A percentile compares a stretch with the other conserved stretches of the same genome.
These are phyloP conservation scores for Alternaria rosae DNA, from an alignment of 2,329 filamentous ascomycete genomes.

Conservation along the genomic window DNA sequence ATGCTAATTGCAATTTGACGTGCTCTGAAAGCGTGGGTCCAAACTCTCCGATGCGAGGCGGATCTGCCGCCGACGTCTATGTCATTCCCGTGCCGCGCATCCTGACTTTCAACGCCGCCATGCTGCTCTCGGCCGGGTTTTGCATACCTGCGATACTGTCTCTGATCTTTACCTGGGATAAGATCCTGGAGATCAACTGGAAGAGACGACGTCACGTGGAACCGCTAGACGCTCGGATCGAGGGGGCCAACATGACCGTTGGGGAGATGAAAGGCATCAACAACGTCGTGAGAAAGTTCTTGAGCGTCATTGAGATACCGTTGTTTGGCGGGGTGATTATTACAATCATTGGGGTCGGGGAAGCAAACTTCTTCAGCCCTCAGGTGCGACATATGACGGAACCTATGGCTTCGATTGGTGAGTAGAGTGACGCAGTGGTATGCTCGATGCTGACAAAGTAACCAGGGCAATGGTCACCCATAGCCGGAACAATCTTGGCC, in stretches of 20 bases:
- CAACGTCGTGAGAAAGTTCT: constrained; percentile 43
- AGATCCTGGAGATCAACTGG: constrained; percentile 70
- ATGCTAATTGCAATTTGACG: constrained; percentile 55
- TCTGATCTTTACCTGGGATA: constrained; percentile 68
- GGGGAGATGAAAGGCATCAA: constrained; percentile 57
- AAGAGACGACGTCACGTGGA: constrained; percentile 53
- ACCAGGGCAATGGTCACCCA: constrained; percentile 63
- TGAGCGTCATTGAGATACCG: constrained; percentile 62
- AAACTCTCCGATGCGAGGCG: constrained; percentile 62
- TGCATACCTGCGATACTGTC: constrained; percentile 71
- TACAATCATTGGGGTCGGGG: constrained; percentile 67
- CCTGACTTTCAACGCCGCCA: constrained; percentile 66
- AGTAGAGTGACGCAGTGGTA: neutral
- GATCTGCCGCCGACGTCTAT: constrained; percentile 67
- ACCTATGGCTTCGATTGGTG: constrained; percentile 65
- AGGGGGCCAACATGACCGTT: constrained; percentile 64
- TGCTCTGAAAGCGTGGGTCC: constrained; percentile 60
- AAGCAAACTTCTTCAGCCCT: constrained; percentile 68
- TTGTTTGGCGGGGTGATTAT: constrained; percentile 66
- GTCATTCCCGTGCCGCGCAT: constrained; percentile 65
- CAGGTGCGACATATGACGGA: constrained; percentile 68
- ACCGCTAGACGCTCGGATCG: constrained; percentile 53
- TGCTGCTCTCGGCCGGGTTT: constrained; percentile 68
- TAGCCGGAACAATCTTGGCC: constrained; percentile 66
- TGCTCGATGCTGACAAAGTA: neutral